Evolutionary conservation across 2,329 filamentous ascomycete species (phyloP).

Genomic region (Penicillium janthinellum): DNA sequence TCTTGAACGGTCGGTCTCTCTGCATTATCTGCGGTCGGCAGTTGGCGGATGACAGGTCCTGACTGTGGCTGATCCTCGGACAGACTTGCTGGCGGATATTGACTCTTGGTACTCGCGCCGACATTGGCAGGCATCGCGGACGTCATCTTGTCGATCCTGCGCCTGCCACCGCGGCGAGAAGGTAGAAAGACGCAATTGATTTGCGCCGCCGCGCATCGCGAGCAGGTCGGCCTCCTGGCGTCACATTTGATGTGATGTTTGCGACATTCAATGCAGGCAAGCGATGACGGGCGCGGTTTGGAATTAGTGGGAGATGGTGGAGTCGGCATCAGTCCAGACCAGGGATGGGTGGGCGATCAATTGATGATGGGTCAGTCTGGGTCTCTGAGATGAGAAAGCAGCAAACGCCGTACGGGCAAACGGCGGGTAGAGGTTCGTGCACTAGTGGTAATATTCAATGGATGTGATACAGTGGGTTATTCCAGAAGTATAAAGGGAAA

Average conservation of each 20-base stretch:
- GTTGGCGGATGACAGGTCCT: not conserved
- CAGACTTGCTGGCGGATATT: not conserved
- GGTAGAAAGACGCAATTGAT: slow-evolving; percentile 6
- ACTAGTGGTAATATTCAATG: not conserved
- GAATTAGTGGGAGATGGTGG: not conserved
- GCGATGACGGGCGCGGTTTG: slow-evolving; percentile 4
- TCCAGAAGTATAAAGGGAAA: not conserved
- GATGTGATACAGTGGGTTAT: not conserved
- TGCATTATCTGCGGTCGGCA: not conserved
- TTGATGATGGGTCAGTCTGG: not conserved
- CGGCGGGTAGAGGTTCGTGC: not conserved
- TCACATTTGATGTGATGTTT: slow-evolving; percentile 8
- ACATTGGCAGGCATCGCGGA: not conserved
- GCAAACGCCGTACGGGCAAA: not conserved
- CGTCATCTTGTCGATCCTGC: not conserved
- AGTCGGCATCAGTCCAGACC: not conserved
- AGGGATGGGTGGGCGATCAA: not conserved
- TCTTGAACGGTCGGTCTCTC: not conserved
- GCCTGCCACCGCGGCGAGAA: not conserved
- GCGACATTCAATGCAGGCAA: slow-evolving; percentile 6
- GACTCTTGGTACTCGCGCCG: not conserved
- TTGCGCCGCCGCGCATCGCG: not conserved
- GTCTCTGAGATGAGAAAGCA: not conserved
- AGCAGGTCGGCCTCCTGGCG: slow-evolving; percentile 1
- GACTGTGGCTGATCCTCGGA: not conserved